Evolutionary conservation across 495 filamentous ascomycete genomes (phyloP), one percentile per base, ranked within the genome.

Genomic region (Astrothelium macrocarpum): DNA sequence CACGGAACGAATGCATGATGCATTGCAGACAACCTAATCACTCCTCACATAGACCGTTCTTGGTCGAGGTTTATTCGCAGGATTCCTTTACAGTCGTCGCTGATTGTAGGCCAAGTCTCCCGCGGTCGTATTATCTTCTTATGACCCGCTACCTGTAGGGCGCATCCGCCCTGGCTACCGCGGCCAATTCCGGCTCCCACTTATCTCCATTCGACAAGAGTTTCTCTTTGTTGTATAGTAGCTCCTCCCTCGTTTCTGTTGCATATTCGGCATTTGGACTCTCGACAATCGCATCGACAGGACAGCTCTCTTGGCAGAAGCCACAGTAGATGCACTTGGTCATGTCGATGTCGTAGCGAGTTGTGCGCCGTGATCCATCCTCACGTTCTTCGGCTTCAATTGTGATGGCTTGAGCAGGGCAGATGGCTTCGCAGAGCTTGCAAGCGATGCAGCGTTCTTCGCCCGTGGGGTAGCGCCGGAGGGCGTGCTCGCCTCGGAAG

Each of bases 311-410:
- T 79, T 98, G 94, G 82, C 94, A 98, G 81, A 95, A 95, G 16
- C 94, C 94, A 74, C 94, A 98, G 83, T 97, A 98, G 75, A 98
- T 98, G 78, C 94, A 98, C 81, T 98, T 98, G 73, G 94, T 97
- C 94, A 98, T 98, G 81, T 98, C 94, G 75, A 98, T 96, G 78
- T 98, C 94, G 78, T 98, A 98, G 73, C 92, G 85, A 60, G 93
- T 96, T 58, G 94, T 98, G 71, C 94, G 84, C 72, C 94, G 84
- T 69, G 89, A 94, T 53, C 94, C 94, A 71, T 98, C 94, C 71
- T 87, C 89, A 77, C 94, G 91, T 79, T 98, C 94, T 72, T 98
- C 94, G 56, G 94, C 95, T 79, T 98, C 94, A 70, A 98, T 98
- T 26, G 93, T 97, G 74, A 97, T 98, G 68, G 91, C 91, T 77